Evolutionary conservation across 2,329 filamentous ascomycete genomes (phyloP), one percentile per base, ranked within the genome.

Genomic region (Botrytis fragariae): DNA sequence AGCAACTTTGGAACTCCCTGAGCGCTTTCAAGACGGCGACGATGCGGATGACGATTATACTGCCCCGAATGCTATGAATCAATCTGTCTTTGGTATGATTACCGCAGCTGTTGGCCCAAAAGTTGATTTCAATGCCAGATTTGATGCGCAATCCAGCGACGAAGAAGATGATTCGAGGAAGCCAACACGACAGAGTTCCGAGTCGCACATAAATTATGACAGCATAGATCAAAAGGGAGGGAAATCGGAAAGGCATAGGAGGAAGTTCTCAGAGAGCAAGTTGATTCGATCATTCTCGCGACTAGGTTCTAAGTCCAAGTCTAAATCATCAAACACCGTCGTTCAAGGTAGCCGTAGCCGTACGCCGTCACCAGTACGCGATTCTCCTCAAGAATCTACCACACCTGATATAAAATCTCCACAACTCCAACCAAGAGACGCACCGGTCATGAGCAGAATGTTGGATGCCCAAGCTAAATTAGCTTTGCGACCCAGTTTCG

Each of bases 31-130:
- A 77, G 85, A 88, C 78, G 87, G 87, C 44, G 86, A 87, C 74
- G 89, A 90, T 81, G 86, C 85, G 8, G 84, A 91, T 29, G 86
- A 89, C 57, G 89, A 91, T 80, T 87, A 88, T 74, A 88, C 87
- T 22, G 87, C 87, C 69, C 85, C 87, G 3, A 86, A 85, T n/a
- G 82, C 82, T 37, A 93, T 97, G 90, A 96, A 97, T 82, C 95
- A 97, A 85, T 97, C 93, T 76, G 91, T 98, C 72, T 97, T 98
- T 82, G 94, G 94, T 71, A 89, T 98, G 83, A 95, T 98, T 77
- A 93, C 95, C 10, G 93, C 94, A 25, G 94, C 94, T 54, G 94
- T 94, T 54, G 93, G 94, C 10, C 95, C 93, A 44, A 90, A 90
- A 74, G 91, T 92, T 69, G 92, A 97, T 82, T 94, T 97, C 80